These are phyloP conservation scores for Zalaria obscura DNA, from an alignment of 2,329 filamentous ascomycete species.

Conservation along the genomic window DNA sequence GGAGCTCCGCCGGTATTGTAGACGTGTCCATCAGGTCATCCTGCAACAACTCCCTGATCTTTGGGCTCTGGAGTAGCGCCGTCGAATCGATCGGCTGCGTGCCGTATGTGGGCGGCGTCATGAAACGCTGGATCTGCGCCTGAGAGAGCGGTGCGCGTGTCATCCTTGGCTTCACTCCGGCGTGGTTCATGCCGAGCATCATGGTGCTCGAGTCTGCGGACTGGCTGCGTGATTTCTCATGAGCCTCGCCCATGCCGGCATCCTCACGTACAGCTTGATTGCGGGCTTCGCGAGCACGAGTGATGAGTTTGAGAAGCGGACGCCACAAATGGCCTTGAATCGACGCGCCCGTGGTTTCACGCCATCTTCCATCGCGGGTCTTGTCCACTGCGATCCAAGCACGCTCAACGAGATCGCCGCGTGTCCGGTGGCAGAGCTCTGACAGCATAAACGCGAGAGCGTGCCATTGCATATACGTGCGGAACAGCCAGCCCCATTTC, in stretches of 20 bases:
- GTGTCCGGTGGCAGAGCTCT: conserved; percentile 43
- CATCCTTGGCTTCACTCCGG: conserved; percentile 9
- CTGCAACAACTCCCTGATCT: conserved; percentile 7
- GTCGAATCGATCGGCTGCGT: conserved; percentile 18
- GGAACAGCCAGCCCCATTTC: conserved; percentile 53
- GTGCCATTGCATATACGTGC: conserved; percentile 52
- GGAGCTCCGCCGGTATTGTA: background rate
- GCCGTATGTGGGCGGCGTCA: conserved; percentile 16
- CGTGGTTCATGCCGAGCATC: background rate
- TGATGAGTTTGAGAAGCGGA: conserved; percentile 46
- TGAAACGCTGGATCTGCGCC: conserved; percentile 18
- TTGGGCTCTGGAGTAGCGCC: conserved; percentile 16
- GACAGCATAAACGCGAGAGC: conserved; percentile 47
- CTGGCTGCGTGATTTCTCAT: background rate
- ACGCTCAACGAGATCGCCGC: conserved; percentile 42
- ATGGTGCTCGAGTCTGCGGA: background rate
- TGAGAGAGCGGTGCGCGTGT: conserved; percentile 17
- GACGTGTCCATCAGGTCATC: conserved; percentile 7
- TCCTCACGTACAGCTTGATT: conserved; percentile 34
- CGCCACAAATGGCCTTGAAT: conserved; percentile 43
- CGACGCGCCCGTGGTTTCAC: conserved; percentile 11
- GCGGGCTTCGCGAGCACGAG: conserved; percentile 40
- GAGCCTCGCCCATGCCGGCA: no score
- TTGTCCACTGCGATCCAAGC: conserved; percentile 45
- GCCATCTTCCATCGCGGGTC: conserved; percentile 28